phyloP scores from a whole-genome alignment of 179 eudicot genomes.

The Heliamphora pulchella region DNA sequence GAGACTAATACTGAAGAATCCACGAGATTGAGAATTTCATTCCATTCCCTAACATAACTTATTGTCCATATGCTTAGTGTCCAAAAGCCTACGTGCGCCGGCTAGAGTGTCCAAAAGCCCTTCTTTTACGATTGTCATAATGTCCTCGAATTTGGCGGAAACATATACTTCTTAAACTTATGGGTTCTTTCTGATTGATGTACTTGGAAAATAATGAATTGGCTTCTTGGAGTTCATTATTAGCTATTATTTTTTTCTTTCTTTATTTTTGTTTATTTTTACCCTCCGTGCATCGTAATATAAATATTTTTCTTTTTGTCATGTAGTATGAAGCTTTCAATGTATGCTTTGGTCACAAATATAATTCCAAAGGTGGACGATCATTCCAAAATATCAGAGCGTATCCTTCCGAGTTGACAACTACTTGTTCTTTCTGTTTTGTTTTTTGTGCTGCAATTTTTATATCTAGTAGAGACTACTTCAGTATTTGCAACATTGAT shows the following conservation, averaged over 20 bases:
- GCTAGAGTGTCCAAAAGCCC: background rate
- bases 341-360: slow-evolving; percentile 80
- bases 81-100: no score
- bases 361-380: slow-evolving; percentile 62
- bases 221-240: no score
- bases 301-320: background rate
- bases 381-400: slow-evolving; percentile 50
- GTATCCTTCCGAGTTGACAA: slow-evolving; percentile 56
- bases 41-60: no score
- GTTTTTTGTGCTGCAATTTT: background rate
- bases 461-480: background rate
- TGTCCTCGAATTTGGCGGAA: no score
- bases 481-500: slow-evolving; percentile 10
- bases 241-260: background rate
- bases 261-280: background rate
- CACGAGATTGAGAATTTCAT: no score
- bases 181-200: background rate
- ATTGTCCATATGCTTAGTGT: no score
- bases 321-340: slow-evolving; percentile 79
- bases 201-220: background rate
- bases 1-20: no score
- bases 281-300: background rate
- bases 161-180: background rate
- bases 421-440: background rate
- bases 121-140: background rate